phyloP scores from a whole-genome alignment of 2,329 filamentous ascomycete species.

The Trichoderma lentiforme region DNA sequence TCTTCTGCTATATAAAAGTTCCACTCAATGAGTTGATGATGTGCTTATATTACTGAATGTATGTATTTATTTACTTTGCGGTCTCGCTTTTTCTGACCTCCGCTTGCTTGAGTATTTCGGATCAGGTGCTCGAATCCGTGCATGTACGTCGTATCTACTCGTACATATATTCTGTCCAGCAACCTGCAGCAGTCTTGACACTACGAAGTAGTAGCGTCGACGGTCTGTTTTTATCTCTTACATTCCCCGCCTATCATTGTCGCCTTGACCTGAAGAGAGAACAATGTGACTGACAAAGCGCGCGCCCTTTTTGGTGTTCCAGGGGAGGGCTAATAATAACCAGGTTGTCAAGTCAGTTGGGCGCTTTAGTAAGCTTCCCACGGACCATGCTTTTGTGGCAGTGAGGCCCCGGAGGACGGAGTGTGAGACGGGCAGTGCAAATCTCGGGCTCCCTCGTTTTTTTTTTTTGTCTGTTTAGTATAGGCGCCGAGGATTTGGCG shows the following conservation, averaged over 20 bases:
- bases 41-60: too few relatives aligned
- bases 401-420: background rate
- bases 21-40: too few relatives aligned
- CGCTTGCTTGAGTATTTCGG: background rate
- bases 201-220: background rate
- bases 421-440: slow-evolving; percentile 15
- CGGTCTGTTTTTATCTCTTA: background rate
- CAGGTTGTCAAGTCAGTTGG: too few relatives aligned
- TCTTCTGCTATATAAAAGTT: too few relatives aligned
- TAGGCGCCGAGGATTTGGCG: background rate
- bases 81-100: too few relatives aligned
- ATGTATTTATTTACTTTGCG: too few relatives aligned
- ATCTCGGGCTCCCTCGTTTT: background rate
- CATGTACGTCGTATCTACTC: background rate
- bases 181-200: background rate
- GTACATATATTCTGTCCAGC: too few relatives aligned
- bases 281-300: background rate
- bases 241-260: background rate
- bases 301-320: background rate
- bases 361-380: background rate
- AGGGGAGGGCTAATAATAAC: slow-evolving; percentile 4
- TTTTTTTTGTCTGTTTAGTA: background rate
- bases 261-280: too few relatives aligned
- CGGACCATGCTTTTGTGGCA: slow-evolving; percentile 1
- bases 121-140: background rate